Conservation (phyloP, 1,284 basidiomycete genomes). For the Tilletia horrida region DNA sequence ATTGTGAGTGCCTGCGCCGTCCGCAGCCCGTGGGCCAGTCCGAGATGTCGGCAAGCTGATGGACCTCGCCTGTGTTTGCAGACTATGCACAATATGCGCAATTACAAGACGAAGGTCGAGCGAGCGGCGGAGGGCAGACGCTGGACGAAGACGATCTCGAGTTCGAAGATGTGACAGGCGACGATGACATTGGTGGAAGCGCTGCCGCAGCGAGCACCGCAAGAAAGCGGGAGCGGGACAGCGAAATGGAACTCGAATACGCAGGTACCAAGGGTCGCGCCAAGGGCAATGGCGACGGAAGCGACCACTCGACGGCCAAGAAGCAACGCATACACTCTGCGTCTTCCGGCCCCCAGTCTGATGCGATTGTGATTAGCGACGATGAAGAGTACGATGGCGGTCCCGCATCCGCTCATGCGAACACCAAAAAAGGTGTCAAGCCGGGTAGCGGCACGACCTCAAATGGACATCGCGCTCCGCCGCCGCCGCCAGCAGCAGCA, state of each 20-base stretch:
- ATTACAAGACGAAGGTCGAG: conserved; percentile 33
- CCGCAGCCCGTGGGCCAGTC: no score
- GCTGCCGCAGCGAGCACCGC: background rate
- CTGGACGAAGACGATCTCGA: conserved; percentile 18
- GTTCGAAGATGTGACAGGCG: conserved; percentile 11
- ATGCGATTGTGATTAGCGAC: conserved; percentile 6
- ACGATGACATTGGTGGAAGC: conserved; percentile 11
- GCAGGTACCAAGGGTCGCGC: background rate
- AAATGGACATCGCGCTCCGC: background rate
- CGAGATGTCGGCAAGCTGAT: no score
- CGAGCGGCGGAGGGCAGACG: background rate
- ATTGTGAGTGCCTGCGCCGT: conserved; percentile 39
- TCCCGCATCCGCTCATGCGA: background rate
- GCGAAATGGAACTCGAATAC: background rate
- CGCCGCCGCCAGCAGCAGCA: background rate
- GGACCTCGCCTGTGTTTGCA: conserved; percentile 19
- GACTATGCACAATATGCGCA: conserved; percentile 49
- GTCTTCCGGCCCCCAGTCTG: background rate
- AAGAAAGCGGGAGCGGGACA: background rate
- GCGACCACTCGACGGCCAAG: background rate
- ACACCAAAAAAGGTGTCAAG: background rate
- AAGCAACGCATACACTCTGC: background rate
- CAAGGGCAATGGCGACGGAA: background rate
- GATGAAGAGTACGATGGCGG: background rate
- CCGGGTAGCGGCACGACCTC: background rate